Conservation (phyloP, 129 eudicot genomes). For the Tagetes patula region DNA sequence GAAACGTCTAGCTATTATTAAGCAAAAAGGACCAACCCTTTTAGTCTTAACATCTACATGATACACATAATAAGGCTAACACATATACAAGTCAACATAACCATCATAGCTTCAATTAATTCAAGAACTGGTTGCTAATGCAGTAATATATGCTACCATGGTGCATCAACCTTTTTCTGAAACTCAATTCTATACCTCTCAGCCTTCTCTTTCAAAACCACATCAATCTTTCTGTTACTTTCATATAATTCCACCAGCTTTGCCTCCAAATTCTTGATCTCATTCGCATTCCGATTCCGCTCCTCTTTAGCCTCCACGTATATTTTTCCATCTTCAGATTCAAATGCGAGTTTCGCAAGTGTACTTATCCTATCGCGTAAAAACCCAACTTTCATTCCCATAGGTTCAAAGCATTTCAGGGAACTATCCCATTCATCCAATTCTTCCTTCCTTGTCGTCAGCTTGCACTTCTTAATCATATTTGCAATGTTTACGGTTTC, state of each 20-base stretch:
- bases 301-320: constrained; percentile 49
- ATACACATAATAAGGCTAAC: background rate
- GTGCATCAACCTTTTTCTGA: constrained; percentile 59
- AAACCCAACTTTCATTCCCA: constrained; percentile 78
- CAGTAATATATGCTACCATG: constrained; percentile 39
- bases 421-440: constrained; percentile 67
- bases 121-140: background rate
- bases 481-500: constrained; percentile 63
- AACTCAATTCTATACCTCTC: constrained; percentile 48
- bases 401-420: constrained; percentile 57
- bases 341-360: constrained; percentile 39
- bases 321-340: constrained; percentile 42
- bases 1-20: background rate
- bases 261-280: constrained; percentile 45
- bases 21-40: background rate
- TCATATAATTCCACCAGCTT: constrained; percentile 53
- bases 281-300: constrained; percentile 22
- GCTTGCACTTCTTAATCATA: constrained; percentile 50
- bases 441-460: constrained; percentile 45
- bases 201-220: constrained; percentile 39
- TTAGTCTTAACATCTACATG: constrained; percentile 2
- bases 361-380: constrained; percentile 45
- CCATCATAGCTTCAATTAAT: background rate
- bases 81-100: constrained; percentile 9
- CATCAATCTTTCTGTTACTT: constrained; percentile 35